phyloP scores from a whole-genome alignment of 2,329 filamentous ascomycete genomes.

The Fusarium sp. region DNA sequence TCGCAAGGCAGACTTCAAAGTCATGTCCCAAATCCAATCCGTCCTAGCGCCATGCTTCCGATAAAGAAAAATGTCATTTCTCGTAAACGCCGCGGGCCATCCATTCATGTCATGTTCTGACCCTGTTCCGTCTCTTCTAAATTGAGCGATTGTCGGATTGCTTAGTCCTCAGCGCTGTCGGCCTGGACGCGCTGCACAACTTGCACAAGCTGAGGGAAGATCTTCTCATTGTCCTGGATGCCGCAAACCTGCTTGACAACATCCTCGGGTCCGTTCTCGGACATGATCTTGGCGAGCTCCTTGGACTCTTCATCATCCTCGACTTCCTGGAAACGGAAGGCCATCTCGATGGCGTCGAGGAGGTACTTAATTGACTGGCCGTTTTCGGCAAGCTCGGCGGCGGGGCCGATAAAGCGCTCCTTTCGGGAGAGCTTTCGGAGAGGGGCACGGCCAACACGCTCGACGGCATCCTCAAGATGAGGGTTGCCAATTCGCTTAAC shows the following conservation, averaged over 20 bases:
- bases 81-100: constrained; percentile 42
- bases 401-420: constrained; percentile 95
- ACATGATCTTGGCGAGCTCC: constrained; percentile 88
- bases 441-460: constrained; percentile 94
- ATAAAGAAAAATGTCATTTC: constrained; percentile 36
- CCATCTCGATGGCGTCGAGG: constrained; percentile 88
- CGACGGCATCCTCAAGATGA: constrained; percentile 89
- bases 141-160: constrained; percentile 9
- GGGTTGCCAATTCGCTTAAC: constrained; percentile 94
- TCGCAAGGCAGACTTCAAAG: constrained; percentile 2
- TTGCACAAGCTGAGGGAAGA: constrained; percentile 80
- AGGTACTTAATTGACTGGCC: constrained; percentile 80
- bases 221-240: constrained; percentile 79
- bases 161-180: constrained; percentile 63
- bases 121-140: constrained; percentile 28
- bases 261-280: constrained; percentile 76
- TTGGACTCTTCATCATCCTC: constrained; percentile 90
- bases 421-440: constrained; percentile 94
- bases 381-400: constrained; percentile 86
- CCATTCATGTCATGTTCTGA: constrained; percentile 14
- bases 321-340: constrained; percentile 95
- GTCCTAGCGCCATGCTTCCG: constrained; percentile 44
- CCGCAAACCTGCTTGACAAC: constrained; percentile 87
- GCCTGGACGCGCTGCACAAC: constrained; percentile 87
- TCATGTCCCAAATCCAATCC: constrained; percentile 31